A percentile compares a stretch with the other conserved stretches of the same genome.
These are phyloP conservation scores for Myochromella boudieri DNA, from an alignment of 768 basidiomycete species.

Conservation along the genomic window DNA sequence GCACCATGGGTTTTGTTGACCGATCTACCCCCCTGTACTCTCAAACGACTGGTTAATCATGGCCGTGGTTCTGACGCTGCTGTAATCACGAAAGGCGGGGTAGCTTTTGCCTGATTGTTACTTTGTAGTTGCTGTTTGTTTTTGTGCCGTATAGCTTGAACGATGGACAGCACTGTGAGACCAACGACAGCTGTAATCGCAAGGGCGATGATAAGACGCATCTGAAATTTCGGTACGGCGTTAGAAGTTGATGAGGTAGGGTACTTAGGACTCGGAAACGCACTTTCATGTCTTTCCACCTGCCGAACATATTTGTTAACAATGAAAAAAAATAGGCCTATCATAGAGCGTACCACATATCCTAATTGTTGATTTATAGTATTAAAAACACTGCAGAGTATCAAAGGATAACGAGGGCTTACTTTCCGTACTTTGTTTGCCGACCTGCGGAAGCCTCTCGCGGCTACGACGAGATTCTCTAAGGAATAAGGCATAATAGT, in stretches of 20 bases:
- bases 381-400: not conserved
- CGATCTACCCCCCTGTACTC: too few relatives aligned
- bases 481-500: conserved; percentile 13
- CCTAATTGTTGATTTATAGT: conserved; percentile 40
- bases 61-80: too few relatives aligned
- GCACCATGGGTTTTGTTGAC: too few relatives aligned
- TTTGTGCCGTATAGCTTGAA: conserved; percentile 54
- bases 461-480: conserved; percentile 95
- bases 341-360: conserved; percentile 73
- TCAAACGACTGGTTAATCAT: too few relatives aligned
- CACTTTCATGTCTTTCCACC: conserved; percentile 98
- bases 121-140: not conserved
- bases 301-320: conserved; percentile 23
- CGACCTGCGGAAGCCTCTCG: conserved; percentile 94
- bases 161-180: conserved; percentile 92
- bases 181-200: conserved; percentile 85
- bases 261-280: conserved; percentile 6
- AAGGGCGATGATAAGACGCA: conserved; percentile 93
- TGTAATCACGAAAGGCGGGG: too few relatives aligned
- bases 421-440: conserved; percentile 97
- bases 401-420: conserved; percentile 21
- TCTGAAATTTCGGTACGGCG: conserved; percentile 45
- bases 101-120: not conserved
- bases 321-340: not conserved
- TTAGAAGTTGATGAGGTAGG: not conserved